Percentiles rank a stretch among this genome's conserved stretches.
Evolutionary conservation across 192 early-diverging fungal species (phyloP).

Genomic region (Phlyctochytrium bullatum): DNA sequence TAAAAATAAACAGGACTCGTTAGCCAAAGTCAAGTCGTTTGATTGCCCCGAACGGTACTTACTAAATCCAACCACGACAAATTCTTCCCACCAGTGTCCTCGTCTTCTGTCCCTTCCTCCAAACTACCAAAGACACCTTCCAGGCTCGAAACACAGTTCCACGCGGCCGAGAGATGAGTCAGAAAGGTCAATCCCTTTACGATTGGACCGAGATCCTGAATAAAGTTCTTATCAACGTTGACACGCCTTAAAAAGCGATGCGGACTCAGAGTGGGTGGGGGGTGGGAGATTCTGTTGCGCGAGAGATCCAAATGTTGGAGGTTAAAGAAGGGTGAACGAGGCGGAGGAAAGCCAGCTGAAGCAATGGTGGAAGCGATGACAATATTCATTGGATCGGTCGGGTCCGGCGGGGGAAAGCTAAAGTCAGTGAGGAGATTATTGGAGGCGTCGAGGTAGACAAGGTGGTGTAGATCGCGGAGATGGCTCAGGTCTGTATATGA

Average conservation of each 20-base stretch:
- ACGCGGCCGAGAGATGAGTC: constrained; percentile 39
- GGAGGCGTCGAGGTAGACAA: constrained; percentile 51
- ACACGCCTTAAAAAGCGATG: constrained; percentile 45
- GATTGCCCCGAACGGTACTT: constrained; percentile 6
- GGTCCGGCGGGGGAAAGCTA: neutral
- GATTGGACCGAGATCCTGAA: constrained; percentile 26
- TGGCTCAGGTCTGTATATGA: constrained; percentile 27
- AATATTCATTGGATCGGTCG: no score
- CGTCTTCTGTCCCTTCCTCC: no score
- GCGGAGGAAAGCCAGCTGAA: no score
- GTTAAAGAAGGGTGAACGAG: constrained; percentile 47
- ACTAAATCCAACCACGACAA: constrained; percentile 54
- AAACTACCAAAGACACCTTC: constrained; percentile 40
- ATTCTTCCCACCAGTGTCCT: no score
- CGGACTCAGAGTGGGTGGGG: constrained; percentile 21
- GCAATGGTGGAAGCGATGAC: no score
- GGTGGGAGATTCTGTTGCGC: constrained; percentile 42
- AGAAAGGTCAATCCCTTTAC: constrained; percentile 42
- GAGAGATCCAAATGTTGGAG: constrained; percentile 53
- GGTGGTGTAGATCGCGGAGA: constrained; percentile 37
- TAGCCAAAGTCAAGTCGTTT: neutral
- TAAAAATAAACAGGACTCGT: neutral
- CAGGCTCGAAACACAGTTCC: constrained; percentile 43
- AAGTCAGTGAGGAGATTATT: constrained; percentile 44
- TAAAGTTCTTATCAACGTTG: constrained; percentile 45